A percentile compares a stretch with the other conserved stretches of the same genome.
Conservation (phyloP, 73 alveolate genomes). For the Tetrahymena borealis region DNA sequence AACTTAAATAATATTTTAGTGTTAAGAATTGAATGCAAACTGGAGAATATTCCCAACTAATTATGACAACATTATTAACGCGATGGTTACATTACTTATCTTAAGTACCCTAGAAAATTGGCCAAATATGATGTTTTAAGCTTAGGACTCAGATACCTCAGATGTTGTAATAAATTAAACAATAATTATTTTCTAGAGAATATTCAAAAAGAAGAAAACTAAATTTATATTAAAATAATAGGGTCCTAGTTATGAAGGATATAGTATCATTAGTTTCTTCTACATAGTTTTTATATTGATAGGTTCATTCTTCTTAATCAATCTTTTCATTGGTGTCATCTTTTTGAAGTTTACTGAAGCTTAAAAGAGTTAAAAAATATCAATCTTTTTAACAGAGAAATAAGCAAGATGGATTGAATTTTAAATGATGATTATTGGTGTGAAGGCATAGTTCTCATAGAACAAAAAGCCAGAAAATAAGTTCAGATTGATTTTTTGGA, state of each 20-base stretch:
- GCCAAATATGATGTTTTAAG: conserved; percentile 80
- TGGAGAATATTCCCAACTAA: conserved; percentile 62
- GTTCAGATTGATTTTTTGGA: conserved; percentile 15
- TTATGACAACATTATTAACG: conserved; percentile 75
- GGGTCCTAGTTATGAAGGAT: conserved; percentile 26
- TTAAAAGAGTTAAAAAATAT: conserved; percentile 47
- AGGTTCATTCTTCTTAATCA: conserved; percentile 75
- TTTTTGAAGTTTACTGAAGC: conserved; percentile 82
- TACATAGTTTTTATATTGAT: conserved; percentile 75
- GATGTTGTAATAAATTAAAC: neutral
- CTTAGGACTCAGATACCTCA: conserved; percentile 41
- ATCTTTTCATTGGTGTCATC: conserved; percentile 91
- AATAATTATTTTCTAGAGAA: neutral
- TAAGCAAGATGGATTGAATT: conserved; percentile 63
- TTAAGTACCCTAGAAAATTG: conserved; percentile 85
- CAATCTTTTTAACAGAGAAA: conserved; percentile 33
- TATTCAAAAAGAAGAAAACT: no score
- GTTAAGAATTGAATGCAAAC: conserved; percentile 46
- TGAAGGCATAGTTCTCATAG: conserved; percentile 58
- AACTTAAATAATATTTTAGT: conserved; percentile 2
- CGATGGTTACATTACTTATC: conserved; percentile 76
- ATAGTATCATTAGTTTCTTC: conserved; percentile 31
- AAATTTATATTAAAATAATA: no score
- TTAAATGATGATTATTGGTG: conserved; percentile 30
- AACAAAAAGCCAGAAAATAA: conserved; percentile 38